Conservation (phyloP, 1,284 basidiomycete genomes). For the Crepidotus sp. region DNA sequence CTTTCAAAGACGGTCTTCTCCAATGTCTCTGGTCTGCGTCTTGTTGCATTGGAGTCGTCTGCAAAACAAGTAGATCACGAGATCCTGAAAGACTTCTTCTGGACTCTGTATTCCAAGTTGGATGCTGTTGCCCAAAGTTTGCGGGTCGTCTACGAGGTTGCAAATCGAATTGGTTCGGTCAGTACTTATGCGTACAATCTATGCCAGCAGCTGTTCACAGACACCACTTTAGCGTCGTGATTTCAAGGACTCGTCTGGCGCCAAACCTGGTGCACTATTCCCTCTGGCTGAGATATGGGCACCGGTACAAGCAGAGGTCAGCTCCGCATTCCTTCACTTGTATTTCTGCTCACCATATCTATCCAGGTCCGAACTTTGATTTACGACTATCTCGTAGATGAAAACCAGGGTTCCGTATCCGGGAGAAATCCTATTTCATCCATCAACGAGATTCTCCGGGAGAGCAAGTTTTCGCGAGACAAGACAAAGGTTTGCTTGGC, state of each 20-base stretch:
- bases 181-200: slow-evolving; percentile 24
- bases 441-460: slow-evolving; percentile 91
- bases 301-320: slow-evolving; percentile 83
- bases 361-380: slow-evolving; percentile 76
- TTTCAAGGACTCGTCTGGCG: slow-evolving; percentile 76
- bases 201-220: not conserved
- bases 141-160: slow-evolving; percentile 86
- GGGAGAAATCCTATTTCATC: slow-evolving; percentile 84
- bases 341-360: slow-evolving; percentile 13
- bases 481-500: slow-evolving; percentile 55
- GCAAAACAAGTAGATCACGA: slow-evolving; percentile 74
- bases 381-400: slow-evolving; percentile 86
- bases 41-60: slow-evolving; percentile 72
- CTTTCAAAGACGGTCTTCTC: slow-evolving; percentile 26
- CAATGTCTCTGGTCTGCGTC: slow-evolving; percentile 47
- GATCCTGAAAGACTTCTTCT: slow-evolving; percentile 88
- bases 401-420: slow-evolving; percentile 68
- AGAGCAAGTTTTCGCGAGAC: slow-evolving; percentile 71
- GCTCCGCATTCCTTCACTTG: slow-evolving; percentile 9
- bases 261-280: slow-evolving; percentile 65
- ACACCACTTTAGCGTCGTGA: slow-evolving; percentile 58
- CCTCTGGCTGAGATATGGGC: slow-evolving; percentile 88
- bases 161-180: slow-evolving; percentile 81
- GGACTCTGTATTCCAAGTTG: slow-evolving; percentile 96
- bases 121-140: slow-evolving; percentile 94